Conservation (phyloP, 192 early-diverging fungal genomes). For the Haplosporangium gracile region DNA sequence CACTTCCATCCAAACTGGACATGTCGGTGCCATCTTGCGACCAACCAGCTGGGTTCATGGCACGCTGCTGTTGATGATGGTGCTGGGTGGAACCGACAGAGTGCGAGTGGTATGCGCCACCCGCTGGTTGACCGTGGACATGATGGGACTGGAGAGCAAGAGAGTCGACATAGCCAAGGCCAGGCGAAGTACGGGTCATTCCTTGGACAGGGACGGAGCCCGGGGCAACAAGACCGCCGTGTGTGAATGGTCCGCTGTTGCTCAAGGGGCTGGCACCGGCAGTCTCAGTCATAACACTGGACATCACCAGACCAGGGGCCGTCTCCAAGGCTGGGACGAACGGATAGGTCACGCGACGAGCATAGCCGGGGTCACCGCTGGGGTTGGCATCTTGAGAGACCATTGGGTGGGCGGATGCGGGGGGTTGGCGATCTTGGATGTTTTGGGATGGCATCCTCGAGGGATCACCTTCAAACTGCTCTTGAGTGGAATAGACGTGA, state of each 20-base stretch:
- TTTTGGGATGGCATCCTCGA: constrained; percentile 10
- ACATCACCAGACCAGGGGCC: constrained; percentile 23
- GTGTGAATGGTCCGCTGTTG: constrained; percentile 16
- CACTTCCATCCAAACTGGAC: constrained; percentile 27
- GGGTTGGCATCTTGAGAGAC: constrained; percentile 22
- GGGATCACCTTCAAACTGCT: constrained; percentile 26
- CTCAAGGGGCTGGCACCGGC: constrained; percentile 37
- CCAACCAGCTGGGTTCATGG: constrained; percentile 24
- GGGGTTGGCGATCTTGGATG: constrained; percentile 22
- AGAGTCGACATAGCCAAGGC: constrained; percentile 32
- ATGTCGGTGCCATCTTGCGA: constrained; percentile 32
- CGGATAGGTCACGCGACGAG: constrained; percentile 40
- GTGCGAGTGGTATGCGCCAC: constrained; percentile 14
- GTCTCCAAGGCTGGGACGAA: constrained; percentile 40
- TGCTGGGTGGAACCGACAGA: neutral
- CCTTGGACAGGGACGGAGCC: constrained; percentile 23
- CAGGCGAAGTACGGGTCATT: constrained; percentile 20
- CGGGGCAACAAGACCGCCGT: constrained; percentile 24
- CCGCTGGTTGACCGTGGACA: neutral
- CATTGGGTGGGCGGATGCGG: constrained; percentile 12
- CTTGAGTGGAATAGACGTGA: constrained; percentile 23
- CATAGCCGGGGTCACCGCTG: constrained; percentile 3
- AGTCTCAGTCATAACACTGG: constrained; percentile 29
- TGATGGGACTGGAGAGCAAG: constrained; percentile 27
- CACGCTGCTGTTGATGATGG: constrained; percentile 11